Conservation (phyloP, 805 yeast genomes). For the Candida manassasensis region DNA sequence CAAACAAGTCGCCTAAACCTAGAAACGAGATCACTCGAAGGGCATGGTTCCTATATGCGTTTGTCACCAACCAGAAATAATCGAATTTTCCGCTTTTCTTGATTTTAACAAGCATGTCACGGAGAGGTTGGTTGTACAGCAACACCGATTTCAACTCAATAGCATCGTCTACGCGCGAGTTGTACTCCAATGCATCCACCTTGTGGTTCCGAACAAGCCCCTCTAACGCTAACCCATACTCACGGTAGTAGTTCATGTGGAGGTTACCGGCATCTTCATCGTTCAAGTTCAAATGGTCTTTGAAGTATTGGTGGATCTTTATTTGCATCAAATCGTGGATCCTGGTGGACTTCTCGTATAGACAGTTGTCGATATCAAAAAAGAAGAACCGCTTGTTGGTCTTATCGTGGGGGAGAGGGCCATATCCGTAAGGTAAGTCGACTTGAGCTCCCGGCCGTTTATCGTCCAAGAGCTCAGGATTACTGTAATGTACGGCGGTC, state of each 20-base stretch:
- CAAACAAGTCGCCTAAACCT: slow-evolving; percentile 90
- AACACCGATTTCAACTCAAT: slow-evolving; percentile 80
- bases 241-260: slow-evolving; percentile 72
- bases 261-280: slow-evolving; percentile 72
- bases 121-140: slow-evolving; percentile 51
- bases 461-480: slow-evolving; percentile 20
- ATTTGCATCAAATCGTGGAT: slow-evolving; percentile 87
- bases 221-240: slow-evolving; percentile 90
- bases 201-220: slow-evolving; percentile 70
- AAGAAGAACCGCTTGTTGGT: slow-evolving; percentile 47
- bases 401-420: slow-evolving; percentile 26
- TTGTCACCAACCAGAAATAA: slow-evolving; percentile 87
- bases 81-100: slow-evolving; percentile 47
- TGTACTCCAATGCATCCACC: slow-evolving; percentile 86
- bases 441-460: slow-evolving; percentile 18
- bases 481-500: slow-evolving; percentile 14
- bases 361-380: slow-evolving; percentile 92
- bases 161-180: slow-evolving; percentile 85
- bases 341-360: slow-evolving; percentile 67
- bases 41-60: slow-evolving; percentile 91
- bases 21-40: slow-evolving; percentile 69
- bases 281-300: slow-evolving; percentile 51
- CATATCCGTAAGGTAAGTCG: slow-evolving; percentile 26
- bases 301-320: slow-evolving; percentile 78
- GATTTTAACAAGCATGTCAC: slow-evolving; percentile 48